Evolutionary conservation across 2,329 filamentous ascomycete species (phyloP).

Genomic region (Xylariaceae sp.): DNA sequence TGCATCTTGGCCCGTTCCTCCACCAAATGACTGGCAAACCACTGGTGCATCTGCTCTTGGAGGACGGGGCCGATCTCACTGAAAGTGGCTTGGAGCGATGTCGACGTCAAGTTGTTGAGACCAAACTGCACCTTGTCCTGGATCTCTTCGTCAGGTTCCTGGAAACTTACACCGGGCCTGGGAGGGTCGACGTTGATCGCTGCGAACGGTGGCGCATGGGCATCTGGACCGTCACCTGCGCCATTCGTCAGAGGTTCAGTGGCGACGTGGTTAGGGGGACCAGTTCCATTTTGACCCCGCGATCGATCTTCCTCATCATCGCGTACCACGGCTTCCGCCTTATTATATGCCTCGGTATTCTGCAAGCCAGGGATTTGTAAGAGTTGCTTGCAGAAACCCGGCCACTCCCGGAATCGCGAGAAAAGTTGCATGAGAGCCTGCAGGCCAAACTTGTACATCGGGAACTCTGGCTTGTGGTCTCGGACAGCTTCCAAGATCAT

Average conservation of each 20-base stretch:
- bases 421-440: slow-evolving; percentile 90
- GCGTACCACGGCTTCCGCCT: slow-evolving; percentile 74
- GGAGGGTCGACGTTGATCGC: slow-evolving; percentile 74
- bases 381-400: slow-evolving; percentile 85
- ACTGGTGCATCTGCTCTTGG: slow-evolving; percentile 79
- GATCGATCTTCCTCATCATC: slow-evolving; percentile 60
- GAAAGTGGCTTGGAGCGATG: slow-evolving; percentile 81
- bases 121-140: slow-evolving; percentile 95
- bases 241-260: slow-evolving; percentile 64
- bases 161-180: slow-evolving; percentile 59
- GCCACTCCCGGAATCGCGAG: slow-evolving; percentile 83
- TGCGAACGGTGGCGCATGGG: slow-evolving; percentile 66
- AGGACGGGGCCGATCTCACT: slow-evolving; percentile 75
- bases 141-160: slow-evolving; percentile 77
- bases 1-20: slow-evolving; percentile 96
- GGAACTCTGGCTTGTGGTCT: slow-evolving; percentile 74
- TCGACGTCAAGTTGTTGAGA: slow-evolving; percentile 91
- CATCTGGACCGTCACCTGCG: slow-evolving; percentile 63
- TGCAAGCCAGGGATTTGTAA: slow-evolving; percentile 77
- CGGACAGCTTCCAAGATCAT: slow-evolving; percentile 97
- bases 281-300: slow-evolving; percentile 50
- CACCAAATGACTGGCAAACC: slow-evolving; percentile 94
- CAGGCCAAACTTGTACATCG: slow-evolving; percentile 97
- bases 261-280: slow-evolving; percentile 29
- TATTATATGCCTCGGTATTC: slow-evolving; percentile 78